A percentile compares a stretch with the other conserved stretches of the same genome.
phyloP scores from a whole-genome alignment of 352 stramenopile species.

The Thraustotheca clavata region DNA sequence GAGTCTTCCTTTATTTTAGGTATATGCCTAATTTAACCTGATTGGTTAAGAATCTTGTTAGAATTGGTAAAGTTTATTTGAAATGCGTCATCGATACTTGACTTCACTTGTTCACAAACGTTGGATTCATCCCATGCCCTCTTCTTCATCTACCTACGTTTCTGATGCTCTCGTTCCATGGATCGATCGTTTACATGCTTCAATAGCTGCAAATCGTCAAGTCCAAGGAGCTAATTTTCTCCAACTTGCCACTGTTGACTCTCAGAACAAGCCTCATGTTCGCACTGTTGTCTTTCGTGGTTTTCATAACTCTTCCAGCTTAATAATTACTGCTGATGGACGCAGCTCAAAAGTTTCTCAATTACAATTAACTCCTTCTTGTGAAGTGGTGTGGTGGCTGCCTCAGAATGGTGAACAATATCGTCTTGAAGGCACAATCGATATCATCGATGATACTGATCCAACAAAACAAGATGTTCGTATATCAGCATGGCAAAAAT shows the following conservation, averaged over 20 bases:
- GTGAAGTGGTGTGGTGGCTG: conserved; percentile 71
- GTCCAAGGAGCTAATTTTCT: conserved; percentile 69
- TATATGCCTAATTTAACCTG: no score
- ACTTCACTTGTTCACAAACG: no score
- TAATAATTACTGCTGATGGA: conserved; percentile 66
- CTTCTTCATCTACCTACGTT: no score
- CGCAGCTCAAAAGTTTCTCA: conserved; percentile 53
- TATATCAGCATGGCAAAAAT: conserved; percentile 21
- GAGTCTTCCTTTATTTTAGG: no score
- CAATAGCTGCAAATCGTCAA: conserved; percentile 45
- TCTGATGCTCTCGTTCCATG: no score
- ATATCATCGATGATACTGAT: conserved; percentile 30
- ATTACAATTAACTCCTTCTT: conserved; percentile 25
- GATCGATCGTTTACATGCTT: conserved; percentile 41
- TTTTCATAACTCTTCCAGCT: conserved; percentile 26
- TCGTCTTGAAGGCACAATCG: conserved; percentile 38
- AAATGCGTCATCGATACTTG: no score
- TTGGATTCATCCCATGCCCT: no score
- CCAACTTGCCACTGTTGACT: conserved; percentile 49
- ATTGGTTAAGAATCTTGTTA: no score
- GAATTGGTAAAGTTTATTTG: no score
- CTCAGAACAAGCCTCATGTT: conserved; percentile 34
- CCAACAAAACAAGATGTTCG: neutral
- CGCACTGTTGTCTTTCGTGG: conserved; percentile 74
- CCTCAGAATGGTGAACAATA: conserved; percentile 59